Base-by-base conservation (phyloP, 805 yeast species). In the Starmera amethionina region DNA sequence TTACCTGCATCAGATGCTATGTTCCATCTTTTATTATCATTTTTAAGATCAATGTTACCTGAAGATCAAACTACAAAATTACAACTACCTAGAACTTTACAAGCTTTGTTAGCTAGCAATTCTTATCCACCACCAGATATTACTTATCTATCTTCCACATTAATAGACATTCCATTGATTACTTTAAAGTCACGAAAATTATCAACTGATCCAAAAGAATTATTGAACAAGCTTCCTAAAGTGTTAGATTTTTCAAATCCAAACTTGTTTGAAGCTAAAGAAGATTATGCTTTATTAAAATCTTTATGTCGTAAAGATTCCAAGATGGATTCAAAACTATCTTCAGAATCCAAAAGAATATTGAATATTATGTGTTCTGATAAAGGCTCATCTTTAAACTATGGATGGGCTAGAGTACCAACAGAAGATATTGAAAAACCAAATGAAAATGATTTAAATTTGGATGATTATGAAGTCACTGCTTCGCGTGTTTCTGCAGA, bases 1-100 rank as follows among this genome's bases (percentile, higher is more conserved):
- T 65, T 79, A 34, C 77, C 83, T 3, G 85, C 88, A 3, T 79
- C 93, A 5, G 86, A 84, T 55, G 96, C 96, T 0, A 73, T 86
- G 63, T 82, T 84, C 52, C 97, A 88, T 58, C 59, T 88, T 29
- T 65, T 86, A 19, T 60, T 86, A 30, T 73, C 95, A 2, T 88
- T 86, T 51, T 61, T 88, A 43, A 72, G 89, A 46, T 78, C 94
- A 15, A 81, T 84, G 78, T 70, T 85, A 25, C 82, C 86, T 1
- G 72, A 73, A 40, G 85, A 77, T 44, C 67, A 72, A 37, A 77
- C 73, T 31, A 64, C 68, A 25, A 65, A 75, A 27, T 54, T 72
- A 32, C 73, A 69, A 42, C 60, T 85, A 34, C 94, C 95, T 35
- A 73, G 73, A 48, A 64, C 82, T 1, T 64, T 86, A 40, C 86